These are phyloP conservation scores for Pythium utonaiense DNA, from an alignment of 352 stramenopile genomes.

Conservation along the genomic window DNA sequence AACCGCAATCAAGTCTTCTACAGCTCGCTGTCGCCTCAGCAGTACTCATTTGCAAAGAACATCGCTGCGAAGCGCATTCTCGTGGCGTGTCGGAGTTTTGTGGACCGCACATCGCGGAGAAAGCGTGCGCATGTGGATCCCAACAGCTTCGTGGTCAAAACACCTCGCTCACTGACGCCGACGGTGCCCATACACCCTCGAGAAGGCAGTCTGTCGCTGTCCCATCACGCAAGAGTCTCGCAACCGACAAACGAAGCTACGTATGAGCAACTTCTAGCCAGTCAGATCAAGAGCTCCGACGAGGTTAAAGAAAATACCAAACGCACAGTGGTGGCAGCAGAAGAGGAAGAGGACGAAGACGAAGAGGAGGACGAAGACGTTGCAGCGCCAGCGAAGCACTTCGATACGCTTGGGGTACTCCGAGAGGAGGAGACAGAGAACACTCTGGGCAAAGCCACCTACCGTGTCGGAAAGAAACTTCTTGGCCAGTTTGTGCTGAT, in stretches of 20 bases:
- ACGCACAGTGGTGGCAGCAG: neutral
- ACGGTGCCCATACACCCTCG: neutral
- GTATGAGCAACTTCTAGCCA: too few species aligned
- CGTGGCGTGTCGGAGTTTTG: conserved; percentile 10
- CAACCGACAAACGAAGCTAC: neutral
- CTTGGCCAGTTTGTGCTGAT: neutral
- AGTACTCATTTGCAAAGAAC: neutral
- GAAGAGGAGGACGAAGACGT: conserved; percentile 1
- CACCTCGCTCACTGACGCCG: conserved; percentile 10
- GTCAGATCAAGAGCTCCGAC: too few species aligned
- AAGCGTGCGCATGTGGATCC: neutral
- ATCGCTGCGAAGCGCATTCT: conserved; percentile 20
- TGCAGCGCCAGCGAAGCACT: neutral
- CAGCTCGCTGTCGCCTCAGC: neutral
- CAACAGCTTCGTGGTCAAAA: conserved; percentile 1
- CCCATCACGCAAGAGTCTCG: neutral
- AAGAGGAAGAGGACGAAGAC: neutral
- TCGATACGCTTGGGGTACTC: conserved; percentile 4
- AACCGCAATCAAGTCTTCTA: neutral
- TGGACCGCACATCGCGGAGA: neutral
- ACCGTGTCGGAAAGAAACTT: conserved; percentile 1
- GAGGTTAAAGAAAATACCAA: neutral
- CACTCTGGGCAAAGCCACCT: neutral
- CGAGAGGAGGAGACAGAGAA: conserved; percentile 10
- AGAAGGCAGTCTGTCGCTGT: neutral